Percentiles rank a stretch among this genome's conserved stretches.
These are phyloP conservation scores for Lathyrus aphaca DNA, from an alignment of 306 rosid genomes.

Conservation along the genomic window DNA sequence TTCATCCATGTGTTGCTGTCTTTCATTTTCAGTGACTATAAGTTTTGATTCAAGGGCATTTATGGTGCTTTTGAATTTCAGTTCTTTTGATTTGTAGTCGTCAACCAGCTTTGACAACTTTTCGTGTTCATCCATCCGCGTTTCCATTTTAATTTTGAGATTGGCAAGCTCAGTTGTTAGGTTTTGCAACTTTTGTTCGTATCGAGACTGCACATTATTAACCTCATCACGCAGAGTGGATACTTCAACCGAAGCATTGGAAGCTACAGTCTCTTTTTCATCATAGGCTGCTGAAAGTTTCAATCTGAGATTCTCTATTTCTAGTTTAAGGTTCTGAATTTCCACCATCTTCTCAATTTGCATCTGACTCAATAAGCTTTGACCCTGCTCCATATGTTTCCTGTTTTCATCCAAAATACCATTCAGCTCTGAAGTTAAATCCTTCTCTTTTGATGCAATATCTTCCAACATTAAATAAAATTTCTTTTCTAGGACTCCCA, in stretches of 20 bases:
- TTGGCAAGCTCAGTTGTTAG: conserved; percentile 49
- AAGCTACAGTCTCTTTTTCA: conserved; percentile 55
- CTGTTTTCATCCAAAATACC: conserved; percentile 47
- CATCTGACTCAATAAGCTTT: conserved; percentile 54
- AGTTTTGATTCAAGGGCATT: conserved; percentile 54
- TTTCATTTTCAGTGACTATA: conserved; percentile 50
- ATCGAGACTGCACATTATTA: conserved; percentile 41
- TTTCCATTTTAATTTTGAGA: conserved; percentile 46
- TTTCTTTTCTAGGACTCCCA: conserved; percentile 54
- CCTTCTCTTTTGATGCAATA: conserved; percentile 45
- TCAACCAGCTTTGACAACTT: conserved; percentile 52
- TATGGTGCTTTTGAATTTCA: conserved; percentile 43
- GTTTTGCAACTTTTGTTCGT: conserved; percentile 52
- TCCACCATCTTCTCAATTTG: conserved; percentile 55
- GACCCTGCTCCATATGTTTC: conserved; percentile 46
- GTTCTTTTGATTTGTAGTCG: conserved; percentile 52
- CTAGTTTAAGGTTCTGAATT: conserved; percentile 55
- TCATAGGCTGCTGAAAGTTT: conserved; percentile 50
- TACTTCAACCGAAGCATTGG: conserved; percentile 52
- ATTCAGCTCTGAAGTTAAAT: conserved; percentile 46
- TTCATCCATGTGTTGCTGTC: conserved; percentile 54
- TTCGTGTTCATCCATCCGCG: conserved; percentile 51
- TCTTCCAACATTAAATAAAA: conserved; percentile 48
- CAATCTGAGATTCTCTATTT: conserved; percentile 48
- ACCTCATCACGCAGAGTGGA: conserved; percentile 45